Conservation (phyloP, 1,284 basidiomycete genomes). For the Stygiomarasmius scandens region DNA sequence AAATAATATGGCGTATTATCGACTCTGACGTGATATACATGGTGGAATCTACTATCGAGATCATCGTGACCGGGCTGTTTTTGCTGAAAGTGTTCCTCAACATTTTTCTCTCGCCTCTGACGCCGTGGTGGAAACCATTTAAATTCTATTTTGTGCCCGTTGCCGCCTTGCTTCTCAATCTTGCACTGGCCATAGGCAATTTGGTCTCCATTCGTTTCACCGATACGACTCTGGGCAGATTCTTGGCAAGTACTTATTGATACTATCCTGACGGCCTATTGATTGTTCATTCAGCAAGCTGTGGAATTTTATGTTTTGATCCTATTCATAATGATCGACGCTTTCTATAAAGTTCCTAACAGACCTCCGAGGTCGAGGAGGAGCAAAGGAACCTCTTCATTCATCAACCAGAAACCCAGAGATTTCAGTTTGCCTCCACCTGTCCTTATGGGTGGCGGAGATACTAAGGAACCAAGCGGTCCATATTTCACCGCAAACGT, state of each 20-base stretch:
- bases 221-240: conserved; percentile 17
- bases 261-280: neutral
- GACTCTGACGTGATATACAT: conserved; percentile 57
- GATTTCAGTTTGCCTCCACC: conserved; percentile 2
- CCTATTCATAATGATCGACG: conserved; percentile 54
- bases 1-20: conserved; percentile 66
- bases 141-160: conserved; percentile 55
- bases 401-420: conserved; percentile 22
- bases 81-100: conserved; percentile 67
- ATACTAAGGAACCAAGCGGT: neutral
- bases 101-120: conserved; percentile 44
- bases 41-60: conserved; percentile 57
- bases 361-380: conserved; percentile 13
- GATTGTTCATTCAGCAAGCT: conserved; percentile 51
- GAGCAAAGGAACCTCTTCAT: conserved; percentile 13
- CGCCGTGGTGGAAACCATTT: conserved; percentile 47
- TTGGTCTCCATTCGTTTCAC: conserved; percentile 35
- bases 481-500: neutral
- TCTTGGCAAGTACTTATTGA: neutral
- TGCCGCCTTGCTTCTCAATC: conserved; percentile 52
- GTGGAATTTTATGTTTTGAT: conserved; percentile 67
- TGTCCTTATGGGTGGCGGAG: neutral
- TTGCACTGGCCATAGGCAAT: conserved; percentile 58
- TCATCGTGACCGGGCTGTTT: conserved; percentile 59
- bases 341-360: conserved; percentile 45